These are phyloP conservation scores for Rhodotorula mucilaginosa DNA, from an alignment of 1,284 basidiomycete species.

Conservation along the genomic window DNA sequence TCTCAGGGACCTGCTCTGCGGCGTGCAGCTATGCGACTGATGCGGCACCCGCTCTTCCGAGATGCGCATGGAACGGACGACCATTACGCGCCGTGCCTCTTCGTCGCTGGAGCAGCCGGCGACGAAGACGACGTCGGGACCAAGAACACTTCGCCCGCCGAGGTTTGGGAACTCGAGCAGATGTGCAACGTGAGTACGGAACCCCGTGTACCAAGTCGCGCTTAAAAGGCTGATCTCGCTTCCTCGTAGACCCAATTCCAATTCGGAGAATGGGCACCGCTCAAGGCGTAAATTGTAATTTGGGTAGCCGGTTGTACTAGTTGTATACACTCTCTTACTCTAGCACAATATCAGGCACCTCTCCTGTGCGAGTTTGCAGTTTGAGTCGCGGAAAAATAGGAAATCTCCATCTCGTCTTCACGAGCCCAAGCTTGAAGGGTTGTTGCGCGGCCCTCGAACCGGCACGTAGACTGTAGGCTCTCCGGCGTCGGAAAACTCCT, in stretches of 20 bases:
- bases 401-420: too few relatives aligned
- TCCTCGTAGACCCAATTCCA: slow-evolving; percentile 22
- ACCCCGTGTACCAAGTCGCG: too few relatives aligned
- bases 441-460: too few relatives aligned
- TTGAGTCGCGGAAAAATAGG: too few relatives aligned
- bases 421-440: too few relatives aligned
- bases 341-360: too few relatives aligned
- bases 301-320: too few relatives aligned
- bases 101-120: slow-evolving; percentile 42
- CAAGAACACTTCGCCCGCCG: slow-evolving; percentile 36
- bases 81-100: slow-evolving; percentile 42
- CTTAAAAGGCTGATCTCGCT: background rate
- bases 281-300: background rate
- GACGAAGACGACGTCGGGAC: slow-evolving; percentile 35
- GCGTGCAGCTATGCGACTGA: slow-evolving; percentile 40
- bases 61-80: slow-evolving; percentile 43
- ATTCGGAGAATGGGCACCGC: slow-evolving; percentile 25
- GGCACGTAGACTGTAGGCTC: too few relatives aligned
- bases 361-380: too few relatives aligned
- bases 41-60: slow-evolving; percentile 42
- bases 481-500: too few relatives aligned
- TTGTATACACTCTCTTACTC: too few relatives aligned
- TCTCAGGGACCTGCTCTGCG: slow-evolving; percentile 34
- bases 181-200: slow-evolving; percentile 35
- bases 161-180: slow-evolving; percentile 43